Evolutionary conservation across 441 rosid species (phyloP).

Genomic region (Theobroma grandiflorum): DNA sequence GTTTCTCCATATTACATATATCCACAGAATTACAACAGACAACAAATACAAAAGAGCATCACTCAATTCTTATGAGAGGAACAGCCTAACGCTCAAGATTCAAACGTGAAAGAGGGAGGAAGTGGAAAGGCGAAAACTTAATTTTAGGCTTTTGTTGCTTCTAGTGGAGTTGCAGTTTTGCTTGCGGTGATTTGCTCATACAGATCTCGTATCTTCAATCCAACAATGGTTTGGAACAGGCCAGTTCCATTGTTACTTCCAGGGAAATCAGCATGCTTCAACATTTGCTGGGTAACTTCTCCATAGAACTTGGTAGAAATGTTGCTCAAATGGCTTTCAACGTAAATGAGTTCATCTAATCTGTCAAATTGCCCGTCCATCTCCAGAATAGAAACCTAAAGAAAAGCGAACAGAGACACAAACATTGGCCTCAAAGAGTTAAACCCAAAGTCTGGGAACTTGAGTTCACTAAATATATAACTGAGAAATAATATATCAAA

Average conservation of each 20-base stretch:
- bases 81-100: conserved; percentile 34
- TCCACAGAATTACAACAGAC: conserved; percentile 40
- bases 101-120: conserved; percentile 10
- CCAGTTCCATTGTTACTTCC: conserved; percentile 98
- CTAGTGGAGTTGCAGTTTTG: conserved; percentile 60
- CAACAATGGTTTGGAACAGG: conserved; percentile 92
- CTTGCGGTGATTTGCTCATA: conserved; percentile 70
- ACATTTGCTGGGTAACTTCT: conserved; percentile 96
- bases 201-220: conserved; percentile 92
- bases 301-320: conserved; percentile 95
- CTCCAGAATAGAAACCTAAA: conserved; percentile 86
- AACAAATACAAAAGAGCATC: conserved; percentile 35
- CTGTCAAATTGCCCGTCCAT: conserved; percentile 99
- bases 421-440: neutral
- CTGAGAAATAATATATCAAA: neutral
- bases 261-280: conserved; percentile 93
- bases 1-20: conserved; percentile 49
- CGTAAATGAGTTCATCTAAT: conserved; percentile 91
- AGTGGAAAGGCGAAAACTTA: conserved; percentile 12
- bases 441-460: neutral
- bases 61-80: conserved; percentile 27
- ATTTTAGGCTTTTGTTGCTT: conserved; percentile 70
- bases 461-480: neutral
- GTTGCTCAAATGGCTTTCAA: conserved; percentile 96
- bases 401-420: neutral